These are phyloP conservation scores for Exophiala calicioides DNA, from an alignment of 2,329 filamentous ascomycete species.

Conservation along the genomic window DNA sequence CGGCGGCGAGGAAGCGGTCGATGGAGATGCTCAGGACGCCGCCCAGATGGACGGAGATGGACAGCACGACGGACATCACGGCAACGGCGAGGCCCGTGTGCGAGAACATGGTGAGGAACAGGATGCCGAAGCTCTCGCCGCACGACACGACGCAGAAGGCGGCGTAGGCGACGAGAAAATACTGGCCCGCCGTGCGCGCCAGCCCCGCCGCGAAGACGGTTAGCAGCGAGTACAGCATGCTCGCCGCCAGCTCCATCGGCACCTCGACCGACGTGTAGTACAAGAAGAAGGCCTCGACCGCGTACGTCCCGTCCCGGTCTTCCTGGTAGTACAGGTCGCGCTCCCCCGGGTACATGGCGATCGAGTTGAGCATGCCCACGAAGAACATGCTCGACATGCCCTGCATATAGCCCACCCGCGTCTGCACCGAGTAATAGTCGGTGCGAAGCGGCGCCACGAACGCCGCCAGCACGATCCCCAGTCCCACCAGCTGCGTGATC, in stretches of 20 bases:
- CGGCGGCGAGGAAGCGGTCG: conserved; percentile 63
- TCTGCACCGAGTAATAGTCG: conserved; percentile 71
- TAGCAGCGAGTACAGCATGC: conserved; percentile 66
- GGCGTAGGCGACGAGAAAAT: conserved; percentile 67
- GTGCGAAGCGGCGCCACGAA: conserved; percentile 72
- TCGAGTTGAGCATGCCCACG: conserved; percentile 77
- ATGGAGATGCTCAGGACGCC: conserved; percentile 71
- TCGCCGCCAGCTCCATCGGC: conserved; percentile 68
- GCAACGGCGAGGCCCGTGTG: conserved; percentile 78
- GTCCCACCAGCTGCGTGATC: conserved; percentile 65
- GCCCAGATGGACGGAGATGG: conserved; percentile 69
- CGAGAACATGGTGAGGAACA: conserved; percentile 75
- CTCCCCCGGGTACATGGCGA: conserved; percentile 71
- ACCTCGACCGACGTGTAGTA: conserved; percentile 71
- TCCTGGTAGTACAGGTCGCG: conserved; percentile 77
- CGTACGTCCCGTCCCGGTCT: conserved; percentile 71
- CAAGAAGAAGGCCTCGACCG: conserved; percentile 68
- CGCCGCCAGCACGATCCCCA: conserved; percentile 63
- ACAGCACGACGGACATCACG: conserved; percentile 68
- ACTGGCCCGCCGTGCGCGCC: conserved; percentile 62
- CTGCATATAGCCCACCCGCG: conserved; percentile 71
- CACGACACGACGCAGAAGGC: conserved; percentile 73
- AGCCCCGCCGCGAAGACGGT: conserved; percentile 66
- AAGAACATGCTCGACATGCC: conserved; percentile 71
- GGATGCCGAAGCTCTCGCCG: conserved; percentile 74